phyloP scores from a whole-genome alignment of 441 rosid species.

The Isatis lusitanica region DNA sequence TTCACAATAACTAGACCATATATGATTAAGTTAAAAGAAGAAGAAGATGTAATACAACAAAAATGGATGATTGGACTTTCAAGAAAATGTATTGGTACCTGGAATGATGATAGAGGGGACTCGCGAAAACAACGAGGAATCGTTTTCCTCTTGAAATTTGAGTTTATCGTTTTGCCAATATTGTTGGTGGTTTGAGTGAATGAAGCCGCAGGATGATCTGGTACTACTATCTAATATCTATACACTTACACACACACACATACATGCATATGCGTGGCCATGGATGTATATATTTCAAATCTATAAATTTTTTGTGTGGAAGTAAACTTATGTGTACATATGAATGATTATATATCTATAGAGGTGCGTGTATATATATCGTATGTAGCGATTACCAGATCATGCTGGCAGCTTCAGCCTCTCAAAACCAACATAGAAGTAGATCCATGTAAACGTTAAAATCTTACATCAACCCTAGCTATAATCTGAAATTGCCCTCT shows the following conservation, averaged over 20 bases:
- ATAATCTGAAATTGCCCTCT: background rate
- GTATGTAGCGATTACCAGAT: slow-evolving; percentile 33
- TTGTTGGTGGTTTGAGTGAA: slow-evolving; percentile 37
- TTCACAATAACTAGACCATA: background rate
- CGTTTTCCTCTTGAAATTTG: background rate
- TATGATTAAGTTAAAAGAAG: too few relatives aligned
- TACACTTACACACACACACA: background rate
- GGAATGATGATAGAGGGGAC: background rate
- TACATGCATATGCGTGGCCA: background rate
- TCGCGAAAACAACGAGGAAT: background rate
- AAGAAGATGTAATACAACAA: background rate
- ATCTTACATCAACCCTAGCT: slow-evolving; percentile 5
- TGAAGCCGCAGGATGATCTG: slow-evolving; percentile 42
- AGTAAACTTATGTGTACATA: background rate
- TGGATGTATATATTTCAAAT: background rate
- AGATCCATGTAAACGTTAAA: slow-evolving; percentile 10
- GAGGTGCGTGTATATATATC: background rate
- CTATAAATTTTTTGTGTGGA: background rate
- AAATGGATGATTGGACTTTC: background rate
- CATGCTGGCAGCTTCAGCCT: slow-evolving; percentile 47
- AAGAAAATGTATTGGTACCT: slow-evolving; percentile 17
- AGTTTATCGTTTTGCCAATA: slow-evolving; percentile 6
- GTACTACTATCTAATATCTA: background rate
- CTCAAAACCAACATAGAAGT: slow-evolving; percentile 31
- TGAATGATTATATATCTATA: background rate